Evolutionary conservation across 1,284 basidiomycete species (phyloP).

Genomic region (Leccinum subrobustum): DNA sequence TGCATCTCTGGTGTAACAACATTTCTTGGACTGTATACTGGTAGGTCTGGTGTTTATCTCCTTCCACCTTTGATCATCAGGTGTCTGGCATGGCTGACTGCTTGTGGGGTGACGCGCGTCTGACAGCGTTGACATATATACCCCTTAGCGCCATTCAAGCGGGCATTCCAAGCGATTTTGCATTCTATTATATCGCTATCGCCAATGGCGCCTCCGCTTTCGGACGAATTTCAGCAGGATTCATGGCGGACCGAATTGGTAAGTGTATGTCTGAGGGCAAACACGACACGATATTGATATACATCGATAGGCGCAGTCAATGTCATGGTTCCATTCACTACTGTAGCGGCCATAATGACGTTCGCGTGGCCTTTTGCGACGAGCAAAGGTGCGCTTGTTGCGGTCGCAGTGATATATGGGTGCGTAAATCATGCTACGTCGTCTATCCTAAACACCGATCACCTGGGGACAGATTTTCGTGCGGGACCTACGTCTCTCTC

Average conservation of each 20-base stretch:
- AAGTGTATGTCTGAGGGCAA: slow-evolving; percentile 21
- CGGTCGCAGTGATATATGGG: slow-evolving; percentile 46
- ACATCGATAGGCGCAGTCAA: slow-evolving; percentile 39
- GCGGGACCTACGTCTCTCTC: slow-evolving; percentile 57
- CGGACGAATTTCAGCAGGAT: slow-evolving; percentile 42
- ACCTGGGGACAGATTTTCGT: slow-evolving; percentile 51
- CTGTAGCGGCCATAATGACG: slow-evolving; percentile 40
- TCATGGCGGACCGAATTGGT: slow-evolving; percentile 40
- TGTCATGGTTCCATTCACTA: slow-evolving; percentile 42
- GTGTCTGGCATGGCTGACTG: neutral
- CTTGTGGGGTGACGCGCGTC: neutral
- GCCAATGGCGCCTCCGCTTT: slow-evolving; percentile 45
- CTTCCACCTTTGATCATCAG: neutral
- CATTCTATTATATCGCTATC: slow-evolving; percentile 48
- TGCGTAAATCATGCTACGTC: slow-evolving; percentile 19
- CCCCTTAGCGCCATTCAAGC: slow-evolving; percentile 39
- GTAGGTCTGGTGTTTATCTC: slow-evolving; percentile 29
- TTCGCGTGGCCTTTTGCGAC: slow-evolving; percentile 46
- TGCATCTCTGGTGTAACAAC: slow-evolving; percentile 41
- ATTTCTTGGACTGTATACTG: slow-evolving; percentile 63
- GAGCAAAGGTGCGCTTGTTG: slow-evolving; percentile 34
- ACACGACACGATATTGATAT: neutral
- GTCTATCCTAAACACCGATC: neutral
- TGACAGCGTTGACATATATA: slow-evolving; percentile 49
- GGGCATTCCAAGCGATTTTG: slow-evolving; percentile 37